Evolutionary conservation across 2,329 filamentous ascomycete species (phyloP).

Genomic region (Emmonsia crescens): DNA sequence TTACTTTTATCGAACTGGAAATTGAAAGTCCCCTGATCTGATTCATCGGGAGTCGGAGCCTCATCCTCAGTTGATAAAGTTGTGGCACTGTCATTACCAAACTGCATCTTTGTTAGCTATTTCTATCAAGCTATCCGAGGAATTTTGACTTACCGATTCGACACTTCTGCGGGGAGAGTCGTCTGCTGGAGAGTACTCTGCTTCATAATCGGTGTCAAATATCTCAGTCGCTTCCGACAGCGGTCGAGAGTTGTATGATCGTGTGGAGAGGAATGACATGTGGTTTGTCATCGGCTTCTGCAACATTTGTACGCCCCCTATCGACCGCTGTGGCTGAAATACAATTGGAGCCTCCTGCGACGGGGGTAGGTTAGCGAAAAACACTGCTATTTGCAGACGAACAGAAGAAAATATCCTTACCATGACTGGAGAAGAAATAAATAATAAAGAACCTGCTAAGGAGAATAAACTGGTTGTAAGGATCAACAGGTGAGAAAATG

Average conservation of each 20-base stretch:
- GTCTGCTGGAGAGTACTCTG: constrained; percentile 33
- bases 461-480: neutral
- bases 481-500: neutral
- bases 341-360: constrained; percentile 7
- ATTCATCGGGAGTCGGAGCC: constrained; percentile 62
- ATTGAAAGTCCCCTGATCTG: constrained; percentile 49
- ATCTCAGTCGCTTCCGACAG: constrained; percentile 28
- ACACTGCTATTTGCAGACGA: neutral
- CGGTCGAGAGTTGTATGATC: constrained; percentile 16
- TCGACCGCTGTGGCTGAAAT: constrained; percentile 8
- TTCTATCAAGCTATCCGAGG: neutral
- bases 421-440: neutral
- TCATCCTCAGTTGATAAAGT: constrained; percentile 84
- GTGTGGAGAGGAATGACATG: constrained; percentile 10
- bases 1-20: constrained; percentile 45
- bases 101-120: constrained; percentile 9
- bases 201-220: constrained; percentile 27
- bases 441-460: neutral
- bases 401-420: neutral
- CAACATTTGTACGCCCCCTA: constrained; percentile 11
- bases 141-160: constrained; percentile 16
- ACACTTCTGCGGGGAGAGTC: constrained; percentile 47
- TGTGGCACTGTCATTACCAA: constrained; percentile 57
- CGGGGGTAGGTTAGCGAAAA: neutral
- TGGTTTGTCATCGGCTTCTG: constrained; percentile 8